Conservation (phyloP, 108 stramenopile species). For the Aurantiochytrium sp. region DNA sequence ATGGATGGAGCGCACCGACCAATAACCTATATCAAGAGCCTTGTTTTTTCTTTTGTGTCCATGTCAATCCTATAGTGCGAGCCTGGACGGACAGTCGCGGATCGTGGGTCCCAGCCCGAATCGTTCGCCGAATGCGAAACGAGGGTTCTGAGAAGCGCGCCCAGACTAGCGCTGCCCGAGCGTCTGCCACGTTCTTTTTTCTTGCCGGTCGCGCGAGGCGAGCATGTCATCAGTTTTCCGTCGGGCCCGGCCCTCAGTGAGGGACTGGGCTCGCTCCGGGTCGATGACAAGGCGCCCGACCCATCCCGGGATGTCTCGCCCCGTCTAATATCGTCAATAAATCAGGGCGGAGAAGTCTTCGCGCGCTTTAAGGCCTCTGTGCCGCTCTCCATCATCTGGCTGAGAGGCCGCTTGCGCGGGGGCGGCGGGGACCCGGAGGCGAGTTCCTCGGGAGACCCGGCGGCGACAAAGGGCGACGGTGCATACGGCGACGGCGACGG, state of each 20-base stretch:
- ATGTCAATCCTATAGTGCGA: no score
- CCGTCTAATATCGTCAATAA: no score
- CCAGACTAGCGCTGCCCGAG: no score
- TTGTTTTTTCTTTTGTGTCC: background rate
- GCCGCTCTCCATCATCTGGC: background rate
- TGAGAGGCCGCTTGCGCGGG: background rate
- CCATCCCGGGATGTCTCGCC: no score
- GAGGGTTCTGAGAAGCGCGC: no score
- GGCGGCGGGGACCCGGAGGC: background rate
- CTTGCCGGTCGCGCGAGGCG: no score
- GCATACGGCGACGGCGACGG: constrained; percentile 27
- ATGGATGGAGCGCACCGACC: background rate
- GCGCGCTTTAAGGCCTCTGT: background rate
- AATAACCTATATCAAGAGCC: background rate
- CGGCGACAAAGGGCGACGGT: background rate
- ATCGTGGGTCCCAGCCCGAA: no score
- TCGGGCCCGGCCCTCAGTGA: background rate
- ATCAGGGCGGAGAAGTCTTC: background rate
- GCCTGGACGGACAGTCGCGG: no score
- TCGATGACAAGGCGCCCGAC: no score
- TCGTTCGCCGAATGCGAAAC: no score
- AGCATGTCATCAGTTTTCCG: no score
- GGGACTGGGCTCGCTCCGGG: no score
- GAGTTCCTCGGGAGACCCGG: background rate
- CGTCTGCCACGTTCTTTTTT: background rate